Conservation (phyloP, 164 flowering plant genomes). For the Magnolia sinica region DNA sequence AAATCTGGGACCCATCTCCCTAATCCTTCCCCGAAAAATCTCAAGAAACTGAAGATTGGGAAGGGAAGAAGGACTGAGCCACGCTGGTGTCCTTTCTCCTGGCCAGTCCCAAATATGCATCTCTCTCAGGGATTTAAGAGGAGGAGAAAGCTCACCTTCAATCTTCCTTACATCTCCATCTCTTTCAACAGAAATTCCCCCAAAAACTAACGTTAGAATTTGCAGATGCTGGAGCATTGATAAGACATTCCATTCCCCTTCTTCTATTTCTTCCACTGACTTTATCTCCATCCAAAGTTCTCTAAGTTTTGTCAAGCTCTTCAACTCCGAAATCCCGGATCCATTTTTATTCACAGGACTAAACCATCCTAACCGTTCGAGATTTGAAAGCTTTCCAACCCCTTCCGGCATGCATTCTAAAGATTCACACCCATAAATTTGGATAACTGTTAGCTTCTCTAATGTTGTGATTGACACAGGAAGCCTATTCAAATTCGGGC, state of each 20-base stretch:
- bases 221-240: background rate
- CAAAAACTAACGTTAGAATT: background rate
- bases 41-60: background rate
- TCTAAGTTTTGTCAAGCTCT: constrained; percentile 1
- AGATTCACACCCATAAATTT: background rate
- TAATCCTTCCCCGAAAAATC: background rate
- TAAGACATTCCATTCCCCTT: background rate
- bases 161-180: background rate
- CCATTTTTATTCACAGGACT: background rate
- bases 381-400: background rate
- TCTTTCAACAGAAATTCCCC: background rate
- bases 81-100: background rate
- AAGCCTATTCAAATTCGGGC: background rate
- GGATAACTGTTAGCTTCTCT: background rate
- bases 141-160: background rate
- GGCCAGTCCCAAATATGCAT: background rate
- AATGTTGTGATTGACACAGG: background rate
- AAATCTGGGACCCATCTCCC: background rate
- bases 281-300: background rate
- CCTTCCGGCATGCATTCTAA: background rate
- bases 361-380: background rate
- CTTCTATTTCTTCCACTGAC: constrained; percentile 1
- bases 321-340: background rate
- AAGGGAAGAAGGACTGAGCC: constrained; percentile 1
- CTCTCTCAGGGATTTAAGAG: background rate